Evolutionary conservation across 768 basidiomycete species (phyloP), one percentile per base, ranked within the genome.

Genomic region (Pleurotus djamor): DNA sequence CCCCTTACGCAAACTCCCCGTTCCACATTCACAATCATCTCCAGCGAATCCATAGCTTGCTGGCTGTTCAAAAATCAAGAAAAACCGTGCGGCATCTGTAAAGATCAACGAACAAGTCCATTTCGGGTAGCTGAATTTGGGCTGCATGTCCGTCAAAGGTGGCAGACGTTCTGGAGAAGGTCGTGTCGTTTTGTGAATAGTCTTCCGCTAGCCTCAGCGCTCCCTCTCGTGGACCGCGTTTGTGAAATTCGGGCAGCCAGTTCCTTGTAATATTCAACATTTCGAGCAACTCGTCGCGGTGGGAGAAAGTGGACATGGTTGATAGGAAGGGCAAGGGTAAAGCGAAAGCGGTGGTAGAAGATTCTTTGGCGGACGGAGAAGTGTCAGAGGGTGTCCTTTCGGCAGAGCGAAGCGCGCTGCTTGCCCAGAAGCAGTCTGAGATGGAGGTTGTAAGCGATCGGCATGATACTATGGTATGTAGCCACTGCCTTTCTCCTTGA

Each of bases 381-480:
- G 65, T 68, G 36, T 62, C 63, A 28, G 67, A 71, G 16, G 72
- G 67, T 57, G 60, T 64, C 48, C 48, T 74, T 38, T 73, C 71
- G 13, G 68, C 62, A 21, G 77, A 77, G 62, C 79, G 79, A 51
- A 69, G 72, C 21, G 74, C 72, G 54, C 67, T 88, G 69, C 65
- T 94, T n/a, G 72, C 72, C 52, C 76, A 84, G 64, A 86, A 83
- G 69, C 86, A 89, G 70, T 67, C 66, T 12, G 76, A 88, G 62
- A 69, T 94, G 65, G 82, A 85, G 63, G 68, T 69, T 4, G 79
- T 91, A 32, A 67, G 84, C 59, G 83, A 88, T 58, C 77, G 68
- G 62, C 92, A 94, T 73, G 92, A 94, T 69, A 79, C 81, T 65
- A 69, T 90, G 73, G 92, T 93, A 69, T 66, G 91, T 81, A 56